Conservation (phyloP, 345 rosid species). For the Camelina sativa region DNA sequence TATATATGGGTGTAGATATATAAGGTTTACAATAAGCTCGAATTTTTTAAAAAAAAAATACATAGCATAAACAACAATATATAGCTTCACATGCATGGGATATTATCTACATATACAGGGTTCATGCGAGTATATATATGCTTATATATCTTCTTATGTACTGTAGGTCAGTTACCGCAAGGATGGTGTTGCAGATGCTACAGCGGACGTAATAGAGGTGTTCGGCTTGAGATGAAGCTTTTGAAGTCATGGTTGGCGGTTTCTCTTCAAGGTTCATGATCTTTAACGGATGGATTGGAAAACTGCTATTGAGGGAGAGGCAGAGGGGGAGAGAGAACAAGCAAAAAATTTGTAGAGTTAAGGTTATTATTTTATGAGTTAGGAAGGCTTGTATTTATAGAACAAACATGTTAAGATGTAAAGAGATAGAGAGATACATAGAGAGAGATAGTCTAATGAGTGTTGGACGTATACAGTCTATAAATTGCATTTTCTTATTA, state of each 20-base stretch:
- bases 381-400: slow-evolving; percentile 36
- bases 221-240: slow-evolving; percentile 60
- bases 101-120: slow-evolving; percentile 5
- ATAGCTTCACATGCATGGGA: slow-evolving; percentile 5
- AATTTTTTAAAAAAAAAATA: background rate
- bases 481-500: slow-evolving; percentile 21
- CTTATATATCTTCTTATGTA: background rate
- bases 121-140: background rate
- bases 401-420: slow-evolving; percentile 26
- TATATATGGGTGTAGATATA: slow-evolving; percentile 36
- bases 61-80: background rate
- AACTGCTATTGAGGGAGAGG: slow-evolving; percentile 5
- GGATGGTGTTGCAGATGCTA: slow-evolving; percentile 98
- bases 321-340: slow-evolving; percentile 12
- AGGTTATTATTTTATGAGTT: slow-evolving; percentile 30
- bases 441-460: background rate
- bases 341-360: slow-evolving; percentile 27
- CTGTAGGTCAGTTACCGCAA: slow-evolving; percentile 63
- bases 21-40: slow-evolving; percentile 9
- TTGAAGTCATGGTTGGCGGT: slow-evolving; percentile 62
- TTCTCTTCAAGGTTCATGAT: slow-evolving; percentile 74
- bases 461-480: slow-evolving; percentile 21
- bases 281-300: slow-evolving; percentile 12
- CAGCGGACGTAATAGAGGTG: slow-evolving; percentile 97
- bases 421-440: slow-evolving; percentile 20